Conservation (phyloP, 176 grass and related monocot genomes). For the Luzula sylvatica region DNA sequence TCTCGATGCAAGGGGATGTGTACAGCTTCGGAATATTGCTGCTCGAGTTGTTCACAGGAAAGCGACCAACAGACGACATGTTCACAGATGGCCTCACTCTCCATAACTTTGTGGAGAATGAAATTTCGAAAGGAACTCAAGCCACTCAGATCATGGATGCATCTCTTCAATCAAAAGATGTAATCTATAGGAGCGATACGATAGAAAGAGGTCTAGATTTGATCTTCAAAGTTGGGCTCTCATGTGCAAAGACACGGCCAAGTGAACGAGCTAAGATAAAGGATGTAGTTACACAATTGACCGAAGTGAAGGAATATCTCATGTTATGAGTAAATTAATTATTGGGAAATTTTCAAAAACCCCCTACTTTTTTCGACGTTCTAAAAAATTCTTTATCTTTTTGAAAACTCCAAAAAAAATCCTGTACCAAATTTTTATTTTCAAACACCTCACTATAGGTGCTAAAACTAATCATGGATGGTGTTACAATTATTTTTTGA, state of each 20-base stretch:
- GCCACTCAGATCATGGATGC: conserved; percentile 12
- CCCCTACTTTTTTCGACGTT: too few relatives aligned
- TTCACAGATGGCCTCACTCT: conserved; percentile 18
- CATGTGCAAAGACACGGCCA: conserved; percentile 22
- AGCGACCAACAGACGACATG: conserved; percentile 11
- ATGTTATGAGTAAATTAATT: background rate
- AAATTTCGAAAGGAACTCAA: background rate
- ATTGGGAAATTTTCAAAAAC: too few relatives aligned
- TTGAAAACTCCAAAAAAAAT: too few relatives aligned
- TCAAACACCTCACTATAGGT: too few relatives aligned
- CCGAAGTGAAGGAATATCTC: conserved; percentile 21
- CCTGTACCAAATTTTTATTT: too few relatives aligned
- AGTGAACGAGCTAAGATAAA: conserved; percentile 36
- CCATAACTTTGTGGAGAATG: conserved; percentile 6
- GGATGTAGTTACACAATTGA: conserved; percentile 27
- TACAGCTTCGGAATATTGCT: conserved; percentile 28
- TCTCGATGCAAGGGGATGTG: conserved; percentile 24
- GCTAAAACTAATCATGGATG: too few relatives aligned
- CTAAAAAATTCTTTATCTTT: too few relatives aligned
- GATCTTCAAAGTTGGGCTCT: conserved; percentile 29
- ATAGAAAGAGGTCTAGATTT: conserved; percentile 4
- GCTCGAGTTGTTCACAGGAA: conserved; percentile 33
- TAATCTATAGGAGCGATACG: background rate
- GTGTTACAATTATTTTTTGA: too few relatives aligned
- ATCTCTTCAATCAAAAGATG: conserved; percentile 5